Percentiles rank a stretch among this genome's conserved stretches.
Conservation (phyloP, 495 filamentous ascomycete species). For the Alectoria sarmentosa region DNA sequence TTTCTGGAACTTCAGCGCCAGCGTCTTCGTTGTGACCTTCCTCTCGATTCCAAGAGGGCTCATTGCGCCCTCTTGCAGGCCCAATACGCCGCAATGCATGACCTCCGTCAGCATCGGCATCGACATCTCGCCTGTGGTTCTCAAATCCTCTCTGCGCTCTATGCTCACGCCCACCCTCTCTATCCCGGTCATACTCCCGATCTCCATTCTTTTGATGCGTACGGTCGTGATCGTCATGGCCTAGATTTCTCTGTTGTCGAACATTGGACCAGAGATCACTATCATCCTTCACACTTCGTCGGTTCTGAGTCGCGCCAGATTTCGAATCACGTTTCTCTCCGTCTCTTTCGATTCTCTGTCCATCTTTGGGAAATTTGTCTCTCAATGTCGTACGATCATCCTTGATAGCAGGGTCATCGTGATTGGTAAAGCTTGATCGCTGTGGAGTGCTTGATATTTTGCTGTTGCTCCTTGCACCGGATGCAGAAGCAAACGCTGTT, state of each 20-base stretch:
- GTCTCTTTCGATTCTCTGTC: constrained; percentile 40
- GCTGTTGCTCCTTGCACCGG: constrained; percentile 46
- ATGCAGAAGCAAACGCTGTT: constrained; percentile 77
- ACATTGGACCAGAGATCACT: constrained; percentile 53
- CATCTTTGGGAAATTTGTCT: constrained; percentile 44
- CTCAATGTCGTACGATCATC: constrained; percentile 59
- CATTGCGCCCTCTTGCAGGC: constrained; percentile 42
- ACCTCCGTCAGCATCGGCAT: constrained; percentile 31
- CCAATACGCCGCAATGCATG: constrained; percentile 33
- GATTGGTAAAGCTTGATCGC: constrained; percentile 40
- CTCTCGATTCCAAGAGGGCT: constrained; percentile 52
- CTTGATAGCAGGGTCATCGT: constrained; percentile 44
- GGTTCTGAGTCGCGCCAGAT: constrained; percentile 33
- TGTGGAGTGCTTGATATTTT: constrained; percentile 47
- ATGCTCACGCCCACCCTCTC: constrained; percentile 44
- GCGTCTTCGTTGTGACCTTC: constrained; percentile 47
- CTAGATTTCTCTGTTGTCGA: constrained; percentile 46
- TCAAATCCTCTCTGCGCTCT: constrained; percentile 41
- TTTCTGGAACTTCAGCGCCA: constrained; percentile 48
- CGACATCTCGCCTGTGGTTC: constrained; percentile 39
- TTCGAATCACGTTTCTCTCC: constrained; percentile 38
- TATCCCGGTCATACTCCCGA: constrained; percentile 50
- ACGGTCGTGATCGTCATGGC: constrained; percentile 49
- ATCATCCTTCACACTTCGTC: constrained; percentile 43
- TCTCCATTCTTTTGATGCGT: constrained; percentile 55